These are phyloP conservation scores for Capsaspora owczarzaki DNA, from an alignment of 78 protist species.

Conservation along the genomic window DNA sequence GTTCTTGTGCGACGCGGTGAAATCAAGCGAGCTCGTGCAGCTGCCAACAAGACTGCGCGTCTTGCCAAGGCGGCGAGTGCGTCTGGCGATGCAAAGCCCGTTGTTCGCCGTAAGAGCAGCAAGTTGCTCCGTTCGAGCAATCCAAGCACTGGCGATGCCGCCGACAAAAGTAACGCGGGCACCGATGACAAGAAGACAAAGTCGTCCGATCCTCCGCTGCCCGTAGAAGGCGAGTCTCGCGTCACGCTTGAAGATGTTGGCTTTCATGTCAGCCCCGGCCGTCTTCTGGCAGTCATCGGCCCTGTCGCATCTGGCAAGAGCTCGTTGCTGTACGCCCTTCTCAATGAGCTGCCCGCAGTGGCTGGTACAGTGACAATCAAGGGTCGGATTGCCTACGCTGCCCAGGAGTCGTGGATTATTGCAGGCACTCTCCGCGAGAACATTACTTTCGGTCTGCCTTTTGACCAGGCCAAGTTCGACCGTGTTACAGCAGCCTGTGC, in stretches of 20 bases:
- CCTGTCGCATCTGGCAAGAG: constrained; percentile 27
- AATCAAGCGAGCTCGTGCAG: not conserved
- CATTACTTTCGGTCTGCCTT: constrained; percentile 73
- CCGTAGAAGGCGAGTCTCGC: no score
- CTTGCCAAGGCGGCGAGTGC: not conserved
- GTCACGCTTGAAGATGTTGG: not conserved
- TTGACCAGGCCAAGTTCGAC: constrained; percentile 44
- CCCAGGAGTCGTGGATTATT: constrained; percentile 78
- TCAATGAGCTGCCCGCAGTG: constrained; percentile 20
- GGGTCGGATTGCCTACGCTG: not conserved
- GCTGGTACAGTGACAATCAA: not conserved
- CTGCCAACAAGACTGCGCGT: not conserved
- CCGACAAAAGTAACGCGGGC: no score
- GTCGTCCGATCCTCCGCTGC: no score
- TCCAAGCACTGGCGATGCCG: no score
- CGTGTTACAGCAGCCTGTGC: constrained; percentile 47
- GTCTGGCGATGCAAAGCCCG: not conserved
- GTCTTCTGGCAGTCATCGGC: constrained; percentile 33
- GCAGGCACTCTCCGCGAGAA: constrained; percentile 80
- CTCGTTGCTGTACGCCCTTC: constrained; percentile 29
- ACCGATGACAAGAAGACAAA: no score
- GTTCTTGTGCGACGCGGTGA: not conserved
- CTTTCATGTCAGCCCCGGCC: not conserved
- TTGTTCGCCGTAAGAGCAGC: not conserved
- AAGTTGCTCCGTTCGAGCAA: no score